Evolutionary conservation across 2,329 filamentous ascomycete genomes (phyloP).

Genomic region (Orbilia quercus): DNA sequence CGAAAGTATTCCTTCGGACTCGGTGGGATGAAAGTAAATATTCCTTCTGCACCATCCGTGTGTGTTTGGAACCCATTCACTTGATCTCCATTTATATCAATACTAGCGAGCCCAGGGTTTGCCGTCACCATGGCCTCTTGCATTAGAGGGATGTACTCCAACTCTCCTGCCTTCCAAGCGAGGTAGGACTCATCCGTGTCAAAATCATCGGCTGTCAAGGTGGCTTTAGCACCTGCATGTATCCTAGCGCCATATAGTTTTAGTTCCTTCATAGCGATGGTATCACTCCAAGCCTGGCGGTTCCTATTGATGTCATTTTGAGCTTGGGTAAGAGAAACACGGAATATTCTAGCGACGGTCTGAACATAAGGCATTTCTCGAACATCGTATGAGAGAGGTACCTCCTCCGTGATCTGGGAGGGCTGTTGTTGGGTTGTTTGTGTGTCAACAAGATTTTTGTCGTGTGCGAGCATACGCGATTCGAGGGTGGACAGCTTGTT

Average conservation of each 20-base stretch:
- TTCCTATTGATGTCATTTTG: conserved; percentile 89
- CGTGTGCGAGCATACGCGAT: conserved; percentile 91
- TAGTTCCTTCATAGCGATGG: conserved; percentile 87
- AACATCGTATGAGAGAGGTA: conserved; percentile 88
- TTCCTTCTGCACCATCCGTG: conserved; percentile 67
- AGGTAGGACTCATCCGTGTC: conserved; percentile 88
- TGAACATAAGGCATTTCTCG: conserved; percentile 97
- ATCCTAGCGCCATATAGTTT: conserved; percentile 83
- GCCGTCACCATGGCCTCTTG: conserved; percentile 82
- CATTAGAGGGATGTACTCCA: conserved; percentile 87
- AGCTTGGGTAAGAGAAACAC: conserved; percentile 78
- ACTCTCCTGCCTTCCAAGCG: conserved; percentile 90
- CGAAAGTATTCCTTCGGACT: conserved; percentile 82
- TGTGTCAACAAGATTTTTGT: conserved; percentile 81
- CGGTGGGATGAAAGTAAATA: conserved; percentile 89
- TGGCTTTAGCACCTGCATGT: conserved; percentile 71
- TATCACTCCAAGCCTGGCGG: conserved; percentile 85
- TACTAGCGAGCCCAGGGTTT: conserved; percentile 66
- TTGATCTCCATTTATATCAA: conserved; percentile 70
- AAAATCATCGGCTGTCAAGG: conserved; percentile 86
- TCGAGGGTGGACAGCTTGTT: conserved; percentile 82
- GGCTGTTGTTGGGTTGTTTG: conserved; percentile 61
- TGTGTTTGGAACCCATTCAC: conserved; percentile 62
- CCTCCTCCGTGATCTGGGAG: conserved; percentile 73
- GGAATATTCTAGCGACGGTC: conserved; percentile 86